These are phyloP conservation scores for Chamaecyparis obtusa DNA, from an alignment of 75 land plant species.

Conservation along the genomic window DNA sequence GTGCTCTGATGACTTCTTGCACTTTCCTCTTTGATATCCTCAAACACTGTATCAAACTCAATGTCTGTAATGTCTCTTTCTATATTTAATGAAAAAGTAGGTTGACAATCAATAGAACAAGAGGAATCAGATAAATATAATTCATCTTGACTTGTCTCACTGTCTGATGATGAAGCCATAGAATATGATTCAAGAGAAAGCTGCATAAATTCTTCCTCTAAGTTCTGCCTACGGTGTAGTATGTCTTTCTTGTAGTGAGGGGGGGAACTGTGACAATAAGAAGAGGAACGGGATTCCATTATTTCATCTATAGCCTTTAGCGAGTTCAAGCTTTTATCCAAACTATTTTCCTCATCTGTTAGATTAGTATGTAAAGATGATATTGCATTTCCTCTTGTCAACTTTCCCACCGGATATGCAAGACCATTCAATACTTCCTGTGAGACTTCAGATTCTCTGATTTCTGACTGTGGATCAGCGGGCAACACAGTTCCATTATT, in stretches of 20 bases:
- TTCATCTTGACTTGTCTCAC: constrained; percentile 53
- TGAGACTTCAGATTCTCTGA: constrained; percentile 5
- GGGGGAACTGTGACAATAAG: constrained; percentile 57
- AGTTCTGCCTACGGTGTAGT: constrained; percentile 67
- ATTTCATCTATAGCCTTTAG: constrained; percentile 38
- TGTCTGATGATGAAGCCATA: constrained; percentile 62
- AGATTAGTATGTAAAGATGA: not conserved
- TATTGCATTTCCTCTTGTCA: not conserved
- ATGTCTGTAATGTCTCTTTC: constrained; percentile 2
- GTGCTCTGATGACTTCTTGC: not conserved
- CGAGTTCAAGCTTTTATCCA: constrained; percentile 19
- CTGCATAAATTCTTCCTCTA: constrained; percentile 75
- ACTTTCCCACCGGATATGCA: not conserved
- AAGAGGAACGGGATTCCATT: constrained; percentile 35
- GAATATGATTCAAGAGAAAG: constrained; percentile 60
- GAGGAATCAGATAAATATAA: constrained; percentile 10
- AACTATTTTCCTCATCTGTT: constrained; percentile 7
- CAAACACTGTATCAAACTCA: not conserved
- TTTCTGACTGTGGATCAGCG: not conserved
- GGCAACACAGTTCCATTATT: constrained; percentile 7
- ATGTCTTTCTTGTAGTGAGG: constrained; percentile 86
- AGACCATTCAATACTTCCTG: constrained; percentile 13
- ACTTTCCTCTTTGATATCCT: not conserved
- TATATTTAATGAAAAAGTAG: constrained; percentile 10
- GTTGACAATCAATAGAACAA: constrained; percentile 13